Evolutionary conservation across 2,329 filamentous ascomycete species (phyloP).

Genomic region (Hypoxylon sp.): DNA sequence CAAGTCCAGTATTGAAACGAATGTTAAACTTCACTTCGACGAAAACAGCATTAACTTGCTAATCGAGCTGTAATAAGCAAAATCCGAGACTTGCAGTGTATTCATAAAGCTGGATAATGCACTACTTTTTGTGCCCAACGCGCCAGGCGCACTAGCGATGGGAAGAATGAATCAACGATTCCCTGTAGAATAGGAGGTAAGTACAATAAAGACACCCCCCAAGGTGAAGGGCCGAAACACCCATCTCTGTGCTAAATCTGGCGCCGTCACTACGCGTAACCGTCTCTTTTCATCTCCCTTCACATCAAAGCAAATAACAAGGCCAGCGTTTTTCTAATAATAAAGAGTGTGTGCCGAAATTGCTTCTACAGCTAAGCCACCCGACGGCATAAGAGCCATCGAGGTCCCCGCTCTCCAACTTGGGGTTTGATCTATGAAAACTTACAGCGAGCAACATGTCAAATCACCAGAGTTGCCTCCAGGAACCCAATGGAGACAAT

Average conservation of each 20-base stretch:
- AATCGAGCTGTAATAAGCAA: neutral
- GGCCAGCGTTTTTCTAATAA: neutral
- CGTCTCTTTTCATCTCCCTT: neutral
- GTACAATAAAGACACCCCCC: neutral
- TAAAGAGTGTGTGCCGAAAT: neutral
- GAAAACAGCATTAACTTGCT: neutral
- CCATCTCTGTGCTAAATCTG: neutral
- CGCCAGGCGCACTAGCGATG: neutral
- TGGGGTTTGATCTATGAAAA: neutral
- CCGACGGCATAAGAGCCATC: too few relatives aligned
- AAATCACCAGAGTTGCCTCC: neutral
- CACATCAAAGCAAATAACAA: neutral
- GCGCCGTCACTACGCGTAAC: neutral
- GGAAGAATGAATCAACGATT: neutral
- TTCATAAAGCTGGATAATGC: neutral
- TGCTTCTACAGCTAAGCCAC: neutral
- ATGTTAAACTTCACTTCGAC: neutral
- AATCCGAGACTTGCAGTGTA: neutral
- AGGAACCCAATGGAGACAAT: too few relatives aligned
- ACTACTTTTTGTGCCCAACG: neutral
- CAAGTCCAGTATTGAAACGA: slow-evolving; percentile 10
- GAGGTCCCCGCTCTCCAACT: neutral
- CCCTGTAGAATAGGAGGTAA: too few relatives aligned
- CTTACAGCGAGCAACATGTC: neutral
- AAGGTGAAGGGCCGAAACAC: neutral